Evolutionary conservation across 768 basidiomycete genomes (phyloP).

Genomic region (Mycena maculata): DNA sequence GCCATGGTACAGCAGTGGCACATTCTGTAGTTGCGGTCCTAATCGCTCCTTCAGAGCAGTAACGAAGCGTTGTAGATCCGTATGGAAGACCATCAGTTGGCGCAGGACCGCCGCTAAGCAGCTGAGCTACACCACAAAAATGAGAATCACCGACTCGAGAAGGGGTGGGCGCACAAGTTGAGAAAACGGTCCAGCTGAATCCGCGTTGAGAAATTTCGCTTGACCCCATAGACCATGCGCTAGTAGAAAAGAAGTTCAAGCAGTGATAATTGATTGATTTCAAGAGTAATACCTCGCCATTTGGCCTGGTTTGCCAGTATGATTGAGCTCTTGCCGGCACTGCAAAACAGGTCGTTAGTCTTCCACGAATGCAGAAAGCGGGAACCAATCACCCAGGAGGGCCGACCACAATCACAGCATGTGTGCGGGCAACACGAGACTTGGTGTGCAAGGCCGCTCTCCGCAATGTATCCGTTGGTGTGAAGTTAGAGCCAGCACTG

Average conservation of each 20-base stretch:
- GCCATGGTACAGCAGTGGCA: constrained; percentile 77
- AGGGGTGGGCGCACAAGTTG: constrained; percentile 60
- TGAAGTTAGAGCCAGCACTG: constrained; percentile 46
- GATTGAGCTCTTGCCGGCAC: constrained; percentile 83
- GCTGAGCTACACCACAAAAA: constrained; percentile 55
- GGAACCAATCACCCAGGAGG: constrained; percentile 64
- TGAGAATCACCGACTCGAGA: constrained; percentile 23
- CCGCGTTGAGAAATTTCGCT: constrained; percentile 74
- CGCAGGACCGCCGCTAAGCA: constrained; percentile 78
- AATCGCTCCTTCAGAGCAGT: constrained; percentile 66
- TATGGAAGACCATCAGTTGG: constrained; percentile 80
- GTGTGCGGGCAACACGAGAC: constrained; percentile 61
- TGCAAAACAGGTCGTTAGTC: constrained; percentile 32
- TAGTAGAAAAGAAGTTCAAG: constrained; percentile 32
- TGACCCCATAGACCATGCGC: constrained; percentile 83
- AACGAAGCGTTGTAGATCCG: constrained; percentile 76
- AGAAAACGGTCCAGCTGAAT: constrained; percentile 73
- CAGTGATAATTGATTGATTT: not conserved
- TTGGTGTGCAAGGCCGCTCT: constrained; percentile 57
- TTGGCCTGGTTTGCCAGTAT: constrained; percentile 76
- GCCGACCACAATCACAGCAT: constrained; percentile 71
- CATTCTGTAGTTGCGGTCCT: constrained; percentile 77
- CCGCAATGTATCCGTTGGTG: constrained; percentile 57
- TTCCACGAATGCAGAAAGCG: too few species aligned
- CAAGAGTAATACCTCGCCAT: constrained; percentile 65